Conservation (phyloP, 306 rosid genomes). For the Cucumis melo region DNA sequence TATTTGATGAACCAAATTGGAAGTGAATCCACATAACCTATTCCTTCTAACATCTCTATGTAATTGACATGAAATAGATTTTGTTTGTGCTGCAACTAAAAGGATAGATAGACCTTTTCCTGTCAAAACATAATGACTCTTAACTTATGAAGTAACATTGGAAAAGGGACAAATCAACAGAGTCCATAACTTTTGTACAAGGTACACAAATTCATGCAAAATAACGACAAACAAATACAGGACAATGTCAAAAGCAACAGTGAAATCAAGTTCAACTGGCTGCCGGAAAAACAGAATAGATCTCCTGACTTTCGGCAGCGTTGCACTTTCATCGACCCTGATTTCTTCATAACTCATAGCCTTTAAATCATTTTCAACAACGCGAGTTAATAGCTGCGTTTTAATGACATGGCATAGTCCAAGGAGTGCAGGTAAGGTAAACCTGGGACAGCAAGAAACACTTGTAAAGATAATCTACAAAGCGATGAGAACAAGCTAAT, state of each 20-base stretch:
- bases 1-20: not conserved
- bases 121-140: not conserved
- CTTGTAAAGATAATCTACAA: not conserved
- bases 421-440: not conserved
- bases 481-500: not conserved
- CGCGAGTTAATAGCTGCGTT: not conserved
- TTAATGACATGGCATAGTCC: constrained; percentile 4
- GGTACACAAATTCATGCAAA: not conserved
- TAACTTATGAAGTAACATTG: not conserved
- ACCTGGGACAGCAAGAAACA: not conserved
- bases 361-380: not conserved
- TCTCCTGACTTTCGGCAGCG: not conserved
- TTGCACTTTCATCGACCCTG: not conserved
- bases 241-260: constrained; percentile 4
- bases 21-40: not conserved
- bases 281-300: not conserved
- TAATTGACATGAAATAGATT: not conserved
- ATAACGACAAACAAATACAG: not conserved
- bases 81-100: not conserved
- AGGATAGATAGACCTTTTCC: not conserved
- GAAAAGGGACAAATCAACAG: constrained; percentile 5
- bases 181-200: constrained; percentile 1
- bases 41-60: not conserved
- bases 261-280: constrained; percentile 1
- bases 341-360: not conserved